phyloP scores from a whole-genome alignment of 2,329 filamentous ascomycete genomes.

The Colletotrichum liriopes region DNA sequence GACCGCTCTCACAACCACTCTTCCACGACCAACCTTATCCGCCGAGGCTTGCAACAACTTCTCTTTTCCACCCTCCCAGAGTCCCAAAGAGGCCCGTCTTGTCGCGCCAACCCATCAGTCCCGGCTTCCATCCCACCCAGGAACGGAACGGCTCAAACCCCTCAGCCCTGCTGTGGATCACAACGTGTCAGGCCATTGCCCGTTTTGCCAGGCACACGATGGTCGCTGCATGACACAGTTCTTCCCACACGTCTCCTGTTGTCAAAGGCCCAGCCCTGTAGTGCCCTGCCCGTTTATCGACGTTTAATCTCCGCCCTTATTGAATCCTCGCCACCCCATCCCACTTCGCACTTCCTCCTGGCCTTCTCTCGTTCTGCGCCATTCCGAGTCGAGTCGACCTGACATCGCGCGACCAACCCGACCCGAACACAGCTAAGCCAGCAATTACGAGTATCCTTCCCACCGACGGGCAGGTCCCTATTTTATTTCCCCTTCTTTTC shows the following conservation, averaged over 20 bases:
- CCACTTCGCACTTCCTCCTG: conserved; percentile 29
- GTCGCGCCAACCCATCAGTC: conserved; percentile 1
- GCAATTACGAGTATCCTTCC: conserved; percentile 44
- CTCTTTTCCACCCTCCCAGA: background rate
- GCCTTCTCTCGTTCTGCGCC: conserved; percentile 40
- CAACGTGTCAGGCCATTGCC: conserved; percentile 40
- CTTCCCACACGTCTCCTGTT: conserved; percentile 38
- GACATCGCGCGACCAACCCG: conserved; percentile 41
- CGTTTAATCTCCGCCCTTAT: conserved; percentile 44
- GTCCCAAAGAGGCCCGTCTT: background rate
- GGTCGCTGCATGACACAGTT: conserved; percentile 43
- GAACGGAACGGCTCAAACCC: conserved; percentile 17
- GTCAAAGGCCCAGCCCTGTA: conserved; percentile 38
- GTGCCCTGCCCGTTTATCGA: conserved; percentile 39
- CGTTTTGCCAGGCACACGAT: conserved; percentile 35
- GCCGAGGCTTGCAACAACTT: background rate
- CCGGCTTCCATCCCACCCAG: conserved; percentile 1
- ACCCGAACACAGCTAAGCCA: conserved; percentile 40
- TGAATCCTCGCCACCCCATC: conserved; percentile 43
- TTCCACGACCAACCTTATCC: background rate
- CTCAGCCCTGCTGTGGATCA: conserved; percentile 42
- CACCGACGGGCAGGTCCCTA: conserved; percentile 53
- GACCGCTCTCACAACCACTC: background rate
- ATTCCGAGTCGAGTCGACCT: conserved; percentile 41
- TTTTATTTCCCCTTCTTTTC: conserved; percentile 43